These are phyloP conservation scores for Arabis hirsuta DNA, from an alignment of 345 rosid genomes.

Conservation along the genomic window DNA sequence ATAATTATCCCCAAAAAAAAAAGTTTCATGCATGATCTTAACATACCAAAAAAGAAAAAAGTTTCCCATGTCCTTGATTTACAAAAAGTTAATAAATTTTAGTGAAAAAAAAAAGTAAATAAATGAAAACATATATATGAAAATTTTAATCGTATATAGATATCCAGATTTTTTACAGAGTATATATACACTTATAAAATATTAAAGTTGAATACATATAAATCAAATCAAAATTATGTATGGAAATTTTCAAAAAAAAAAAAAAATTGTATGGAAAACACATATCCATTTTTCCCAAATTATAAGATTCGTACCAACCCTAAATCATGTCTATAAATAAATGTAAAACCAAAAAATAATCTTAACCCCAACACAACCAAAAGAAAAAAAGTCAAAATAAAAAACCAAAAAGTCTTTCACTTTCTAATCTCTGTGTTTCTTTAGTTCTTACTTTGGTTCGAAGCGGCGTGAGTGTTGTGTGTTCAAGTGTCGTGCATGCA, in stretches of 20 bases:
- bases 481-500: conserved; percentile 81
- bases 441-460: conserved; percentile 6
- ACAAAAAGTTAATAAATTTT: neutral
- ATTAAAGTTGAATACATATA: conserved; percentile 6
- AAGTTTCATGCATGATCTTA: conserved; percentile 18
- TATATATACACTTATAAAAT: no score
- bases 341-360: neutral
- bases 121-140: neutral
- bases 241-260: no score
- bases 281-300: neutral
- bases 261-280: no score
- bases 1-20: no score
- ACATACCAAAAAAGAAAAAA: no score
- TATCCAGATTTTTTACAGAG: no score
- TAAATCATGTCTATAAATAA: conserved; percentile 12
- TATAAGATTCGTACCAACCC: conserved; percentile 32
- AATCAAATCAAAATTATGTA: neutral
- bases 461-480: conserved; percentile 57
- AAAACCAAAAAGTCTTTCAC: conserved; percentile 24
- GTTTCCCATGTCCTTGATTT: neutral
- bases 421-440: neutral
- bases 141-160: neutral
- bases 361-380: neutral
- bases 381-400: neutral
- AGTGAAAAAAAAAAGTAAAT: no score